These are phyloP conservation scores for Gossypium trilobum DNA, from an alignment of 441 rosid genomes.

Conservation along the genomic window DNA sequence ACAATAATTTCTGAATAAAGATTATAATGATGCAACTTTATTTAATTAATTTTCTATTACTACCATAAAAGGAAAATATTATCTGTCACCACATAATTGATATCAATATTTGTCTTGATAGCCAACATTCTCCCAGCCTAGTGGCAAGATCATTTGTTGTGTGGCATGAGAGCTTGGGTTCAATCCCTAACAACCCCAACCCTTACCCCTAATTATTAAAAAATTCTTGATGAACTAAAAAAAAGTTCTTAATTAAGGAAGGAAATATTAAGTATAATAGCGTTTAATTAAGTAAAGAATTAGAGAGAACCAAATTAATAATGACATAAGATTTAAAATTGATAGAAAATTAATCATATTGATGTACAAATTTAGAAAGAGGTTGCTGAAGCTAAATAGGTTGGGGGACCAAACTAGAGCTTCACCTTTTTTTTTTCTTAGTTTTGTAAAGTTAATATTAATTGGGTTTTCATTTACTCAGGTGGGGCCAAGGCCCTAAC, in stretches of 20 bases:
- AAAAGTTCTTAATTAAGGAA: background rate
- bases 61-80: background rate
- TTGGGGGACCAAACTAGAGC: background rate
- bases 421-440: background rate
- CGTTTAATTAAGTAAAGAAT: background rate
- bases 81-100: background rate
- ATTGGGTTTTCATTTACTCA: background rate
- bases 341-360: background rate
- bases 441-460: background rate
- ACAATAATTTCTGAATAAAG: background rate
- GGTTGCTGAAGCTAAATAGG: background rate
- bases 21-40: background rate
- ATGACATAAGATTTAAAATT: background rate
- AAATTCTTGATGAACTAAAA: background rate
- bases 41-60: background rate
- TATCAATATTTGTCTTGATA: background rate
- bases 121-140: too few species aligned
- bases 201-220: too few species aligned
- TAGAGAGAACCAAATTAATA: background rate
- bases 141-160: too few species aligned
- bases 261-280: background rate
- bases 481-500: background rate
- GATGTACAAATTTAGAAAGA: background rate
- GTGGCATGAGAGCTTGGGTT: too few species aligned
- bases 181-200: too few species aligned